phyloP scores from a whole-genome alignment of 148 eudicot genomes.

The Chenopodium formosanum region DNA sequence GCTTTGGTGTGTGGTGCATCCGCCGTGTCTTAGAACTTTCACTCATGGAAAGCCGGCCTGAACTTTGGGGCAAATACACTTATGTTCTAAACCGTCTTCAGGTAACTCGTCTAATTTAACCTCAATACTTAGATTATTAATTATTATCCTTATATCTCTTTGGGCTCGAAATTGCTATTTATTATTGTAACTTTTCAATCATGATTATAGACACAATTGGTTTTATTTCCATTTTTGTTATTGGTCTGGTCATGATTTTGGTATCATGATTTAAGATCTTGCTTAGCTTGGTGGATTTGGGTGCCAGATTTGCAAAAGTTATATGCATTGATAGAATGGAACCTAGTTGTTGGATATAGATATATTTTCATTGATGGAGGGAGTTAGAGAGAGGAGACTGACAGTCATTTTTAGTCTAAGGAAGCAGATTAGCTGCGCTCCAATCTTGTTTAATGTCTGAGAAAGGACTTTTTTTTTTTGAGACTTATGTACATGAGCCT shows the following conservation, averaged over 20 bases:
- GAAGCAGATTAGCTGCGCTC: not conserved
- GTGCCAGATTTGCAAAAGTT: not conserved
- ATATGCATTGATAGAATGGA: not conserved
- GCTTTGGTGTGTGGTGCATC: slow-evolving; percentile 98
- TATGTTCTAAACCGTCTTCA: slow-evolving; percentile 96
- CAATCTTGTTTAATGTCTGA: not conserved
- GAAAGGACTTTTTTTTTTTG: not conserved
- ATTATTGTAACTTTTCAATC: not conserved
- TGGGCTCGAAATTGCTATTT: not conserved
- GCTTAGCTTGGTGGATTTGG: not conserved
- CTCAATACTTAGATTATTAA: slow-evolving; percentile 3
- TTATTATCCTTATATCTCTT: not conserved
- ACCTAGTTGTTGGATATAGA: not conserved
- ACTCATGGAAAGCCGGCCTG: slow-evolving; percentile 96
- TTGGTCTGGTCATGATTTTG: not conserved
- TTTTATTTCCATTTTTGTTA: not conserved
- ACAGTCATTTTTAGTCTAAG: not conserved
- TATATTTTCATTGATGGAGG: not conserved
- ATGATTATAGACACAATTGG: not conserved
- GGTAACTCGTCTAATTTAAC: slow-evolving; percentile 44
- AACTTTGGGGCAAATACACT: slow-evolving; percentile 97
- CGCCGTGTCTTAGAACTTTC: slow-evolving; percentile 88
- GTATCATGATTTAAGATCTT: not conserved
- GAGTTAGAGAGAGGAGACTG: not conserved
- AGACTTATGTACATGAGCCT: not conserved